Evolutionary conservation across 1,284 basidiomycete genomes (phyloP), one percentile per base, ranked within the genome.

Genomic region (Pseudozyma hubeiensis): DNA sequence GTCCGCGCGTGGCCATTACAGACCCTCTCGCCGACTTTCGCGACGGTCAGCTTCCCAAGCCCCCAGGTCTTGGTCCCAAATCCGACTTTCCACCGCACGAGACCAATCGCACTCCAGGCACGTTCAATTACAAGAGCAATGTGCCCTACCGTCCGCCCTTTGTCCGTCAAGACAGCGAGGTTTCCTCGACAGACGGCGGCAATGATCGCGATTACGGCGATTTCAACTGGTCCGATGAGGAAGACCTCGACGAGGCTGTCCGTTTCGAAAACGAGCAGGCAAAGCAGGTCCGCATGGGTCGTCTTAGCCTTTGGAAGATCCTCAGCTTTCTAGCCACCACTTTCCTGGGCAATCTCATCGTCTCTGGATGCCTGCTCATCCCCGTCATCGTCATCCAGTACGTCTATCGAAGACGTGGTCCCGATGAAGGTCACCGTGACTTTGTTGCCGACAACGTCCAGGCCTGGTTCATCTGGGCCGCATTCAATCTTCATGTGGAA

Each of bases 381-480:
- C 81, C 81, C 29, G 77, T 73, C 52, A 69, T 83, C 40, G 79
- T 81, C 47, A 67, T 82, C 16, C 77, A 81, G 55, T 77, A 73
- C 39, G 71, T 71, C 44, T 83, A 82, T 60, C 77, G 80, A 16
- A 45, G 40, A 37, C 53, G 53, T 8, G 51, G 51, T 31, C 47
- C 70, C 4, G 65, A 70, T 46, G 60, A 72, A 14, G 53, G 44
- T 11, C 78, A 75, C 40, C 61, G 65, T 16, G 73, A 69, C 43
- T 82, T 56, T 34, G 62, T 82, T 7, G 79, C 81, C 9, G 78
- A 81, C 69, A 81, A 82, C 45, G 68, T 83, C 37, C 73, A 81
- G 53, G 77, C 81, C 24, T 81, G 79, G 75, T 79, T 81, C 64
- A 77, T 82, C 63, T 83, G 81, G 81, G 80, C 79, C n/a, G 79